Evolutionary conservation across 441 rosid species (phyloP), one percentile per base, ranked within the genome.

Genomic region (Pelargonium australe): DNA sequence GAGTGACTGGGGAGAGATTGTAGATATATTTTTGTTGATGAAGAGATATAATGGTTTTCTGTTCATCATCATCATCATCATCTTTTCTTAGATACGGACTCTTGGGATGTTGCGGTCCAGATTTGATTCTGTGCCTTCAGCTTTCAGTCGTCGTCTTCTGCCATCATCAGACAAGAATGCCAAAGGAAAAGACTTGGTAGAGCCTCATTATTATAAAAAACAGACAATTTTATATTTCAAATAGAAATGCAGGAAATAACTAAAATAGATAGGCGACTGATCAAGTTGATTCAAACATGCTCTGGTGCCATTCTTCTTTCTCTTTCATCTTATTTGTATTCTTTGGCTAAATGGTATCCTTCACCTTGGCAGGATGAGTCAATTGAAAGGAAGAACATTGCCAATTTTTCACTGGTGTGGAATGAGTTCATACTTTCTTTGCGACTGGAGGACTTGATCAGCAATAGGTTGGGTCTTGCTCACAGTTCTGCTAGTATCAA

Each of bases 21-120:
- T 34, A 34, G 40, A 31, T 31, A 34, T 34, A 34, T 34, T 34
- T 34, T 34, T 34, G 40, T 34, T 34, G 40, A 34, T 34, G 40
- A 34, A 7, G 40, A 34, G 40, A 34, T 34, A 44, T 11, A 44
- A 20, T 43, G 34, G 44, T 70, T 64, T 74, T 68, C 66, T 11
- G 65, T 51, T n/a, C n/a, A n/a, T n/a, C n/a, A n/a, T 17, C 49
- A 45, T 70, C 43, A 37, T 69, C 70, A 71, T 25, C 9, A 34
- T 20, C 64, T 53, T 70, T 55, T 65, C 61, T 61, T 63, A 95
- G 99, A 95, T 95, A 80, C 87, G 98, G 49, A 95, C 97, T 16
- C 89, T 95, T 68, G 96, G 97, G 77, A 92, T 92, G 99, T 74
- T 95, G 76, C 89, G 90, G 75, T 92, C 98, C 68, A 88, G 98